phyloP scores from a whole-genome alignment of 2,329 filamentous ascomycete genomes.

The Byssochlamys sp. region DNA sequence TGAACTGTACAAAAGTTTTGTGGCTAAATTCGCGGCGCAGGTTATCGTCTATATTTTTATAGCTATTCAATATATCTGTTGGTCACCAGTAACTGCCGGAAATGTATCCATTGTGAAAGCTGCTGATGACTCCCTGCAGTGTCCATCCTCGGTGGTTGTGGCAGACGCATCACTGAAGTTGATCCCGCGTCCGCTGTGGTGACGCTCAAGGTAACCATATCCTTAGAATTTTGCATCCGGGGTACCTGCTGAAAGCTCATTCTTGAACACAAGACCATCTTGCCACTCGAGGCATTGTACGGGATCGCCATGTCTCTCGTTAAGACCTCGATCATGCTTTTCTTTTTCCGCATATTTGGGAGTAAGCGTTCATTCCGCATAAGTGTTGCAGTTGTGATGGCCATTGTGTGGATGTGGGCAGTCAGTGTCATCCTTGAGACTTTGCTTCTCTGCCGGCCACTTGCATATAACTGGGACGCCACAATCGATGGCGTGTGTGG shows the following conservation, averaged over 20 bases:
- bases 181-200: neutral
- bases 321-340: neutral
- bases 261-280: neutral
- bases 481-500: constrained; percentile 1
- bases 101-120: neutral
- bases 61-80: neutral
- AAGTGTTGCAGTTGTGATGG: neutral
- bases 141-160: neutral
- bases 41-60: neutral
- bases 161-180: neutral
- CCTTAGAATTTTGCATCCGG: neutral
- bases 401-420: constrained; percentile 1
- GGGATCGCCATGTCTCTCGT: neutral
- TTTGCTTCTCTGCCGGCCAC: constrained; percentile 5
- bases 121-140: neutral
- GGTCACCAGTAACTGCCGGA: neutral
- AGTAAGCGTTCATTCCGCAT: neutral
- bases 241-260: neutral
- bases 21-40: neutral
- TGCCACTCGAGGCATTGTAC: neutral
- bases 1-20: neutral
- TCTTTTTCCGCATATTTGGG: neutral
- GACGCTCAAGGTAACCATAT: neutral
- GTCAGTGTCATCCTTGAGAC: neutral
- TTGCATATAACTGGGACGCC: constrained; percentile 5